phyloP scores from a whole-genome alignment of 169 alveolate genomes.

The Plasmodium coatneyi region DNA sequence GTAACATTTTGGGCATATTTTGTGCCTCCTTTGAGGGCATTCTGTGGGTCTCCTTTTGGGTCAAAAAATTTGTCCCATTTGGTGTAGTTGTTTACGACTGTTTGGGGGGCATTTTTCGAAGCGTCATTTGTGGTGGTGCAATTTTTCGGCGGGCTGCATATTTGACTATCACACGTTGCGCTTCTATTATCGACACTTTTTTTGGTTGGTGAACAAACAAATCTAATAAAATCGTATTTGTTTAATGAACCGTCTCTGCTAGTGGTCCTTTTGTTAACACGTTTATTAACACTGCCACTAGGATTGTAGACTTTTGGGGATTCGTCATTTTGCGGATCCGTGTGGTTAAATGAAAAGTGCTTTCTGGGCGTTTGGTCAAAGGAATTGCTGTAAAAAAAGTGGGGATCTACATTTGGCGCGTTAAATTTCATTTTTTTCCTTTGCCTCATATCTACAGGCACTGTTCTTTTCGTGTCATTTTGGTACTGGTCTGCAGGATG shows the following conservation, averaged over 20 bases:
- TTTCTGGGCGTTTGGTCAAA: conserved; percentile 52
- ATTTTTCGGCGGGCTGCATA: neutral
- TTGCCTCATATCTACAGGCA: neutral
- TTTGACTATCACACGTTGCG: neutral
- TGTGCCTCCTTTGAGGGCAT: neutral
- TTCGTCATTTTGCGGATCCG: neutral
- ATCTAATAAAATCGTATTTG: conserved; percentile 71
- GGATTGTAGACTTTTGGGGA: neutral
- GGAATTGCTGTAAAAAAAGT: neutral
- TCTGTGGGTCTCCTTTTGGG: neutral
- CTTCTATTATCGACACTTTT: conserved; percentile 12
- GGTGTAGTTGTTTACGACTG: neutral
- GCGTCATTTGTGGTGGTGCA: neutral
- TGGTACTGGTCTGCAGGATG: neutral
- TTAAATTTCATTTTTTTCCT: conserved; percentile 22
- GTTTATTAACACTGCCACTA: neutral
- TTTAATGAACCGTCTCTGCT: conserved; percentile 11
- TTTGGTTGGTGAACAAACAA: conserved; percentile 66
- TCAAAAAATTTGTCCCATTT: neutral
- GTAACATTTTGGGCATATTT: neutral
- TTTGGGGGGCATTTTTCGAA: neutral
- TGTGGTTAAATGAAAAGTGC: neutral
- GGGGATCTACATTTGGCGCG: neutral
- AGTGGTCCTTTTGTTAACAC: neutral
- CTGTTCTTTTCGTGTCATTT: neutral